Conservation (phyloP, 495 filamentous ascomycete species). For the Bryoglossum gracile region DNA sequence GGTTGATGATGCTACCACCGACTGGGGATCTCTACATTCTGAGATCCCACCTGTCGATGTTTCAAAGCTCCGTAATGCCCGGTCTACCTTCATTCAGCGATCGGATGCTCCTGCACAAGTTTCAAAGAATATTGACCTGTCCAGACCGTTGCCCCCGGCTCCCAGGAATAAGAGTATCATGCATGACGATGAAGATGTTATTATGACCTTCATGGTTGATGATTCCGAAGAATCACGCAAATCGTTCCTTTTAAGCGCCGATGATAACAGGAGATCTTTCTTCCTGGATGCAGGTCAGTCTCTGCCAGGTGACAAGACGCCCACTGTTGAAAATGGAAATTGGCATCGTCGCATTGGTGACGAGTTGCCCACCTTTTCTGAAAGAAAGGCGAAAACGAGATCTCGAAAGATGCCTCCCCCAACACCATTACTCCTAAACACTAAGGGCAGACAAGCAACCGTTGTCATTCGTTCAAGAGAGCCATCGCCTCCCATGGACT, state of each 20-base stretch:
- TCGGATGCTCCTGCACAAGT: background rate
- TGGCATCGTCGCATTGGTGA: slow-evolving; percentile 48
- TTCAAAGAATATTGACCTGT: too few species aligned
- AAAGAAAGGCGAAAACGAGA: slow-evolving; percentile 26
- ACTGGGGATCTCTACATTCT: slow-evolving; percentile 22
- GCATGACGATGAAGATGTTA: slow-evolving; percentile 10
- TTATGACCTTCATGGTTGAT: slow-evolving; percentile 34
- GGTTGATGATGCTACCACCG: slow-evolving; percentile 11
- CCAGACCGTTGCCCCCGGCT: background rate
- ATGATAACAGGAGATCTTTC: slow-evolving; percentile 13
- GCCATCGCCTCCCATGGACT: slow-evolving; percentile 39
- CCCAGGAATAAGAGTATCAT: background rate
- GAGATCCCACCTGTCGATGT: slow-evolving; percentile 14
- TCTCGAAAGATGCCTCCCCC: slow-evolving; percentile 38
- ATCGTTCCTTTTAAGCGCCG: slow-evolving; percentile 2
- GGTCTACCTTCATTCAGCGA: slow-evolving; percentile 16
- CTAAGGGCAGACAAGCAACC: slow-evolving; percentile 28
- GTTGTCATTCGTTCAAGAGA: slow-evolving; percentile 21
- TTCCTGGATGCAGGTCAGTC: slow-evolving; percentile 16
- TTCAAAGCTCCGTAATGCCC: slow-evolving; percentile 11
- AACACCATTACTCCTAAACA: slow-evolving; percentile 38
- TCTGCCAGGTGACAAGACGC: slow-evolving; percentile 16
- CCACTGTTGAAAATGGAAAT: background rate
- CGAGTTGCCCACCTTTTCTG: slow-evolving; percentile 45
- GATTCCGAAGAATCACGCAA: slow-evolving; percentile 20